Evolutionary conservation across 164 flowering plant genomes (phyloP).

Genomic region (Piper betle): DNA sequence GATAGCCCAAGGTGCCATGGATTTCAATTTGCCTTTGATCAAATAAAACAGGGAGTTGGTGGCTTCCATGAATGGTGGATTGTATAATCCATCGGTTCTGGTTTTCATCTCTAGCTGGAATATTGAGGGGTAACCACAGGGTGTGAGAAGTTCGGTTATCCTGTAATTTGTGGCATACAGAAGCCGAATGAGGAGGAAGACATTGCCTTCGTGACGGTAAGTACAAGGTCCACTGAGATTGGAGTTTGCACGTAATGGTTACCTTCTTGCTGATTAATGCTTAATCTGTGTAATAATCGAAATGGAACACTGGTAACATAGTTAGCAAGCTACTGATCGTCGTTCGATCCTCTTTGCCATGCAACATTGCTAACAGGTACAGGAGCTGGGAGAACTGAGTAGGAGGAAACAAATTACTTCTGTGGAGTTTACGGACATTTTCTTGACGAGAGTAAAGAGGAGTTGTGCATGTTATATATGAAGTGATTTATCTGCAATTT

Average conservation of each 20-base stretch:
- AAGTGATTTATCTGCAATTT: background rate
- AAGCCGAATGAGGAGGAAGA: conserved; percentile 48
- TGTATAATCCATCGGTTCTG: conserved; percentile 58
- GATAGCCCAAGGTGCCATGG: conserved; percentile 48
- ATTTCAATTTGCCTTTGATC: conserved; percentile 49
- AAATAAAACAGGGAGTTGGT: conserved; percentile 53
- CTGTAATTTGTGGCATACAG: conserved; percentile 23
- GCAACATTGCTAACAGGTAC: conserved; percentile 30
- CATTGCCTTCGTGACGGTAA: conserved; percentile 75
- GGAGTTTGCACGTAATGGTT: no score
- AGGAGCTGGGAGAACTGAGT: conserved; percentile 64
- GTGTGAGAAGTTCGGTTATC: conserved; percentile 26
- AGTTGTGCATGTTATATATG: conserved; percentile 4
- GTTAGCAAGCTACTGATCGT: no score
- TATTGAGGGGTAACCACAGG: conserved; percentile 1
- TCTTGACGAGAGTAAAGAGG: conserved; percentile 64
- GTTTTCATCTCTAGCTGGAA: conserved; percentile 63
- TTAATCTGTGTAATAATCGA: no score
- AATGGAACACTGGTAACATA: no score
- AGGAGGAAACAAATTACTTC: conserved; percentile 68
- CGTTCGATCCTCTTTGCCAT: no score
- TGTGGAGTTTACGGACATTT: conserved; percentile 51
- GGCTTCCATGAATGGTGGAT: conserved; percentile 65
- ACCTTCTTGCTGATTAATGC: no score
- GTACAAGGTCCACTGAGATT: background rate